Evolutionary conservation across 139 green algal genomes (phyloP).

Genomic region (Coccomyxa sp.): DNA sequence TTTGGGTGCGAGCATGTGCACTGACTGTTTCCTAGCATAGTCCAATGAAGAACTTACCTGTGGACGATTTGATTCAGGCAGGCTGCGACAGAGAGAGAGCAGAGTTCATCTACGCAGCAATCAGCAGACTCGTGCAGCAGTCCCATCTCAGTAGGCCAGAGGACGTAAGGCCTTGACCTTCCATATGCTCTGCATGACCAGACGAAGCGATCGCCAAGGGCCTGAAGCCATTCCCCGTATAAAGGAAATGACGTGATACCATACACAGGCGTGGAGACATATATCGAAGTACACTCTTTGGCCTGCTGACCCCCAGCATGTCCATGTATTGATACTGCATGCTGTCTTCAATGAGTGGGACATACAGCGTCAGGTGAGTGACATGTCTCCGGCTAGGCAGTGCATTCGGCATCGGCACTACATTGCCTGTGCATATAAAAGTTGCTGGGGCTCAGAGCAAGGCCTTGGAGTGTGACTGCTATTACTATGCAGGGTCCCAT

Average conservation of each 20-base stretch:
- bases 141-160: too few relatives aligned
- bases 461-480: neutral
- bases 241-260: neutral
- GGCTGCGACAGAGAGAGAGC: too few relatives aligned
- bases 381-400: neutral
- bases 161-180: too few relatives aligned
- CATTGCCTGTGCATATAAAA: neutral
- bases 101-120: too few relatives aligned
- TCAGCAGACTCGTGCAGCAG: too few relatives aligned
- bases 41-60: too few relatives aligned
- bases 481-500: slow-evolving; percentile 34
- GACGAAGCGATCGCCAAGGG: too few relatives aligned
- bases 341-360: slow-evolving; percentile 45
- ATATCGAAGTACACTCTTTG: slow-evolving; percentile 36
- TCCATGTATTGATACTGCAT: slow-evolving; percentile 48
- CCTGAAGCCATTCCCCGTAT: neutral
- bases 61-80: too few relatives aligned
- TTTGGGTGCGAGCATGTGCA: too few relatives aligned
- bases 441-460: neutral
- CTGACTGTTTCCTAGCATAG: too few relatives aligned
- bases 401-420: neutral
- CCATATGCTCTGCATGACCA: too few relatives aligned
- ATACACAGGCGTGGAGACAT: slow-evolving; percentile 33
- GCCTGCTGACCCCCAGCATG: slow-evolving; percentile 44
- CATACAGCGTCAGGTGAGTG: neutral